A percentile compares a stretch with the other conserved stretches of the same genome.
Conservation (phyloP, 192 early-diverging fungal species). For the Coemansia javaensis region DNA sequence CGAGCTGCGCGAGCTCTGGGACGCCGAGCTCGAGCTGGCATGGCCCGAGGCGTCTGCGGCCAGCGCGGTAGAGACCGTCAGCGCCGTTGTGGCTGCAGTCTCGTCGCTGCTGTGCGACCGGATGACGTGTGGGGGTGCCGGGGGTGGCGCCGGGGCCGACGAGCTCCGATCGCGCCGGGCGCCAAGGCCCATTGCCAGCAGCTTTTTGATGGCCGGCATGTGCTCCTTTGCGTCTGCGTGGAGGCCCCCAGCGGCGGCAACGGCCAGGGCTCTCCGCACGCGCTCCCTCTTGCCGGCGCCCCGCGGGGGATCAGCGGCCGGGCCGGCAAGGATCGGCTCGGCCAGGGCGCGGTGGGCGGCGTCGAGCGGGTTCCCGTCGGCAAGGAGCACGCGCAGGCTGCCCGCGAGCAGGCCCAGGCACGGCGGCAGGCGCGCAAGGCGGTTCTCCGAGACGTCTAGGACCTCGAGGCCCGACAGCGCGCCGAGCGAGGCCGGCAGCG, state of each 20-base stretch:
- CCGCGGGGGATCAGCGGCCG: constrained; percentile 13
- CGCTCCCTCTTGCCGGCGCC: constrained; percentile 22
- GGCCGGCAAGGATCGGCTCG: constrained; percentile 31
- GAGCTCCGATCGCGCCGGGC: neutral
- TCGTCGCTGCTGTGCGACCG: too few relatives aligned
- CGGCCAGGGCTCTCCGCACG: neutral
- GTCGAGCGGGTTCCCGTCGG: constrained; percentile 48
- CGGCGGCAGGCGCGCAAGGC: constrained; percentile 18
- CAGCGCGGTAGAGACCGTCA: too few relatives aligned
- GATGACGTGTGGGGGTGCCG: too few relatives aligned
- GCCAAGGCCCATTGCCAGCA: constrained; percentile 6
- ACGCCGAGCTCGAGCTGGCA: constrained; percentile 17
- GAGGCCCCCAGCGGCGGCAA: neutral
- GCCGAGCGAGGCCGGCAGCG: constrained; percentile 31
- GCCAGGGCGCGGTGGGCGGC: constrained; percentile 18
- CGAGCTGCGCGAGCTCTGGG: constrained; percentile 16
- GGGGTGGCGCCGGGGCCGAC: constrained; percentile 1
- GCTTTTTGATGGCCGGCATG: constrained; percentile 11
- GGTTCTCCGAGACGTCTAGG: constrained; percentile 40
- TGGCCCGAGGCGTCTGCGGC: constrained; percentile 1
- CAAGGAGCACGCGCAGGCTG: constrained; percentile 34
- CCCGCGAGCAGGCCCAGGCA: constrained; percentile 25
- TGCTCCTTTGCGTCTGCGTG: constrained; percentile 23
- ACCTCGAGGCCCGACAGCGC: constrained; percentile 39
- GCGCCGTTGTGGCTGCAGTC: constrained; percentile 5